A percentile compares a stretch with the other conserved stretches of the same genome.
Evolutionary conservation across 2,329 filamentous ascomycete genomes (phyloP).

Genomic region (Penicillium sp.): DNA sequence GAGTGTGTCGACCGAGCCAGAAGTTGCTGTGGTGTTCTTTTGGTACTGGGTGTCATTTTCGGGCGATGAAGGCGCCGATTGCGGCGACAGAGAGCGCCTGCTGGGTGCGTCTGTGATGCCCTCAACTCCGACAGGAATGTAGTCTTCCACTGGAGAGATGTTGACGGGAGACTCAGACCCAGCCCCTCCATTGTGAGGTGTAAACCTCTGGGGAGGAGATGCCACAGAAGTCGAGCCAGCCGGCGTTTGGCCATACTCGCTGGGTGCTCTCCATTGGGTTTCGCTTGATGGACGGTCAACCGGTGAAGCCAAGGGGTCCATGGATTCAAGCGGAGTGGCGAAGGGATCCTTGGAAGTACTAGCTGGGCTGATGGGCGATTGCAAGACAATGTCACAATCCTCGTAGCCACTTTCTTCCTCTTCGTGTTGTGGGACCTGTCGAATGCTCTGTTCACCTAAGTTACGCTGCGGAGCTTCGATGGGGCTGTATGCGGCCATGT

Average conservation of each 20-base stretch:
- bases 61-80: constrained; percentile 63
- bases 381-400: constrained; percentile 18
- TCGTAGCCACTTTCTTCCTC: constrained; percentile 25
- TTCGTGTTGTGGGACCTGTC: constrained; percentile 37
- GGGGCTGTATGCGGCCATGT: constrained; percentile 24
- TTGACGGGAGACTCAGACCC: constrained; percentile 69
- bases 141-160: constrained; percentile 58
- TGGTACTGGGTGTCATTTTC: constrained; percentile 29
- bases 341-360: constrained; percentile 29
- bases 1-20: constrained; percentile 57
- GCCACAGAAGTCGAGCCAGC: constrained; percentile 29
- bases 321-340: constrained; percentile 18
- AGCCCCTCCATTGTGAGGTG: constrained; percentile 35
- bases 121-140: constrained; percentile 54
- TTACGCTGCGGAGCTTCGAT: constrained; percentile 25
- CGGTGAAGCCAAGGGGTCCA: constrained; percentile 22
- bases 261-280: constrained; percentile 17
- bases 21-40: constrained; percentile 44
- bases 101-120: constrained; percentile 69
- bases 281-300: constrained; percentile 26
- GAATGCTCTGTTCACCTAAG: constrained; percentile 31
- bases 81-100: constrained; percentile 59
- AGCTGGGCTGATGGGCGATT: constrained; percentile 22
- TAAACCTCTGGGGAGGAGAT: constrained; percentile 34
- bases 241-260: constrained; percentile 19